Evolutionary conservation across 2,329 filamentous ascomycete genomes (phyloP).

Genomic region (Teratosphaeria nubilosa): DNA sequence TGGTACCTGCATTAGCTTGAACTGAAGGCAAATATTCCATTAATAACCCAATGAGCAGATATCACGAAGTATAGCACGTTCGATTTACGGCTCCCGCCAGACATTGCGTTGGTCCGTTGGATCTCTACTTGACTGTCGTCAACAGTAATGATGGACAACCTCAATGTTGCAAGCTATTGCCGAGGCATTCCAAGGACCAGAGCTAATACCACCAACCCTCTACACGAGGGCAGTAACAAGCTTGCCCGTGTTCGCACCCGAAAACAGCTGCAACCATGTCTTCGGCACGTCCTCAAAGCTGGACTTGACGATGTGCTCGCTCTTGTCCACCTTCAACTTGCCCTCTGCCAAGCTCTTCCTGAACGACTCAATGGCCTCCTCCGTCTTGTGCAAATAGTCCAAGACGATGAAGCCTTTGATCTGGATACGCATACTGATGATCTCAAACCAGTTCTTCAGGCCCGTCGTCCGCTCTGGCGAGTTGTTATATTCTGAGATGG

Average conservation of each 20-base stretch:
- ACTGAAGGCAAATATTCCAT: too few species aligned
- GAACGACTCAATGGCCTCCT: slow-evolving; percentile 16
- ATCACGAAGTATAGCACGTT: not conserved
- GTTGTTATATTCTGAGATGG: slow-evolving; percentile 59
- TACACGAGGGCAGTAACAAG: slow-evolving; percentile 4
- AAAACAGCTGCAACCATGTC: slow-evolving; percentile 40
- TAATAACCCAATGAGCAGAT: too few species aligned
- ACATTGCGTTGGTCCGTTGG: too few species aligned
- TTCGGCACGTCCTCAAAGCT: slow-evolving; percentile 40
- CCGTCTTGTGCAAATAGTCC: slow-evolving; percentile 16
- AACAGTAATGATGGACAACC: too few species aligned
- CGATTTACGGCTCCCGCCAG: too few species aligned
- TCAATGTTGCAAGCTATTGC: not conserved
- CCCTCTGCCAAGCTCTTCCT: slow-evolving; percentile 29
- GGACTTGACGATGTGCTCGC: slow-evolving; percentile 38
- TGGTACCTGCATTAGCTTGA: not conserved
- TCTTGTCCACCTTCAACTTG: slow-evolving; percentile 36
- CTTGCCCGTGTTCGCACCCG: slow-evolving; percentile 26
- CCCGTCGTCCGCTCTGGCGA: slow-evolving; percentile 29
- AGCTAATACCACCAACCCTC: not conserved
- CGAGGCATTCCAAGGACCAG: not conserved
- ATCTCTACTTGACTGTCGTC: too few species aligned
- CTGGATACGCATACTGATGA: slow-evolving; percentile 24
- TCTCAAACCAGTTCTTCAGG: slow-evolving; percentile 28
- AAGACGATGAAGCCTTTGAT: slow-evolving; percentile 27